Conservation (phyloP, 2,329 filamentous ascomycete genomes). For the Daldinia sp. region DNA sequence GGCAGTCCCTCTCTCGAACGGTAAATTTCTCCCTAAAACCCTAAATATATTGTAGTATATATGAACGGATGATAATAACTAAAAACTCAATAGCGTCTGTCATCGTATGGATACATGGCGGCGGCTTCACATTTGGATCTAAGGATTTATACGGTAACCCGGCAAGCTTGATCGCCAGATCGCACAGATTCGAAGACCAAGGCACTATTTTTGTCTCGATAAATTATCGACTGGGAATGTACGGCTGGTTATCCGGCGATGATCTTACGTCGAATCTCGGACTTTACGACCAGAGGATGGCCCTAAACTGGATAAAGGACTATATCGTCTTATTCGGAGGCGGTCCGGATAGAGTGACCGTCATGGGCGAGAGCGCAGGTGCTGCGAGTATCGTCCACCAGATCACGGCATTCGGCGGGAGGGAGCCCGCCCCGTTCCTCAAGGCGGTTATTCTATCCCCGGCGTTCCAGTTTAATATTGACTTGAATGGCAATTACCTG, state of each 20-base stretch:
- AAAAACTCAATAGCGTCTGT: conserved; percentile 33
- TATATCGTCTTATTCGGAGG: conserved; percentile 59
- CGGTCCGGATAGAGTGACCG: conserved; percentile 40
- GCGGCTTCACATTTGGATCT: conserved; percentile 40
- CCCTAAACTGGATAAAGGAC: conserved; percentile 57
- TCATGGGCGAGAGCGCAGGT: conserved; percentile 61
- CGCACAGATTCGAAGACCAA: conserved; percentile 13
- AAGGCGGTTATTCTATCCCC: conserved; percentile 39
- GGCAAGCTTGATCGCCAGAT: conserved; percentile 35
- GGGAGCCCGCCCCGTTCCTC: conserved; percentile 30
- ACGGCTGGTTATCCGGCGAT: conserved; percentile 38
- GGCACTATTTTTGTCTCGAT: conserved; percentile 38
- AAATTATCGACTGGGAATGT: conserved; percentile 42
- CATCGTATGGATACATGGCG: conserved; percentile 43
- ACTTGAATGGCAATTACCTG: conserved; percentile 25
- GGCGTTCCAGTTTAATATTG: conserved; percentile 40
- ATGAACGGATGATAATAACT: background rate
- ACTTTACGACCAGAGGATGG: conserved; percentile 57
- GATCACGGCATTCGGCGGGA: conserved; percentile 55
- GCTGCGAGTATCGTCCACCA: conserved; percentile 59
- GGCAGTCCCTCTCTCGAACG: conserved; percentile 1
- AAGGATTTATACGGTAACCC: conserved; percentile 35
- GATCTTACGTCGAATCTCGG: conserved; percentile 55
- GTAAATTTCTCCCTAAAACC: background rate
- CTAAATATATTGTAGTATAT: background rate